Evolutionary conservation across 2,329 filamentous ascomycete genomes (phyloP).

Genomic region (Fonsecaea monophora): DNA sequence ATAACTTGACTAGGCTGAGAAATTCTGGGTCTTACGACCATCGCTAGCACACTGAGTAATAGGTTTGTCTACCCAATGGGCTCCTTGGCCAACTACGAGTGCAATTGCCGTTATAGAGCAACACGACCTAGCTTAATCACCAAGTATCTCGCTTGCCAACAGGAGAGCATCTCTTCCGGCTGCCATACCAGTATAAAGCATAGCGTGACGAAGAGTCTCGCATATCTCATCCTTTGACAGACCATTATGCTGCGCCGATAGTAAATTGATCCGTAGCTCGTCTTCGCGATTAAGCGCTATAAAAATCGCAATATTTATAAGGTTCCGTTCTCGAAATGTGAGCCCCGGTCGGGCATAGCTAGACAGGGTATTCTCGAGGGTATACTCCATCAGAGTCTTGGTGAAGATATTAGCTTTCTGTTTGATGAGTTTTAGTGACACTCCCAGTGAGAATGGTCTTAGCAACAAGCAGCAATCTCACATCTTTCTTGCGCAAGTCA

Average conservation of each 20-base stretch:
- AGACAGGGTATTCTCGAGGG: constrained; percentile 15
- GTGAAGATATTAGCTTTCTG: too few species aligned
- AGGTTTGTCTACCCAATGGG: too few species aligned
- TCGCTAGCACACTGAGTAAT: too few species aligned
- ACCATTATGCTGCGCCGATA: constrained; percentile 9
- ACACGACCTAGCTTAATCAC: neutral
- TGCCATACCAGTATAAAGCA: constrained; percentile 17
- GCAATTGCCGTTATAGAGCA: too few species aligned
- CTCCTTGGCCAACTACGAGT: too few species aligned
- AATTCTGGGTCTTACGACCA: too few species aligned
- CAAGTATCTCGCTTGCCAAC: constrained; percentile 15
- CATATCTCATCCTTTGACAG: constrained; percentile 13
- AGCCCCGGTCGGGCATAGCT: constrained; percentile 16
- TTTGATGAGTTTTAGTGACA: too few species aligned
- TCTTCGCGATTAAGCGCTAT: constrained; percentile 13
- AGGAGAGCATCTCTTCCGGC: constrained; percentile 17
- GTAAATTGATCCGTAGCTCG: constrained; percentile 14
- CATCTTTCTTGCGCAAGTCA: too few species aligned
- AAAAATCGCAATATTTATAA: constrained; percentile 17
- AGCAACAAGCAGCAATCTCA: too few species aligned
- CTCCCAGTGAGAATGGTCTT: too few species aligned
- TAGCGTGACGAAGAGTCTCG: constrained; percentile 13
- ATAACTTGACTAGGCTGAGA: too few species aligned
- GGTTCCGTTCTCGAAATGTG: constrained; percentile 13
- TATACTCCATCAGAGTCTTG: constrained; percentile 15